Base-by-base conservation (phyloP, 176 grass and related monocot species). In the Oryza brachyantha region DNA sequence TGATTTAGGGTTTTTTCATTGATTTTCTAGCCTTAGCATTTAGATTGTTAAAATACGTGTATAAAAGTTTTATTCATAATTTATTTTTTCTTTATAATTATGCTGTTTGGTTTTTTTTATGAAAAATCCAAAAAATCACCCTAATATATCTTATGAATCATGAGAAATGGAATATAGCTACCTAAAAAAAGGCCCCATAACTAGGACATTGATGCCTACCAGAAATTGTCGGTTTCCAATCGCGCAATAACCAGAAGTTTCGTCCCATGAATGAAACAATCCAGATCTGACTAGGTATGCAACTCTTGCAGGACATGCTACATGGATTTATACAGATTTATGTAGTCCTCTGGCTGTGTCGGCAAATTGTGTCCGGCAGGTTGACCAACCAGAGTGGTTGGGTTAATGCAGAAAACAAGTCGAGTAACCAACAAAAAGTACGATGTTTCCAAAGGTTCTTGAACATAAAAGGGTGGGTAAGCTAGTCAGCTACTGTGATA, bases 161-260 rank as follows among this genome's bases (percentile, higher is more conserved):
- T n/a, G n/a, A n/a, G n/a, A n/a, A n/a, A n/a, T n/a, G n/a, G n/a
- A n/a, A n/a, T n/a, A n/a, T n/a, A n/a, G n/a, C n/a, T n/a, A n/a
- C n/a, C n/a, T n/a, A n/a, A n/a, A n/a, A n/a, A n/a, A n/a, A n/a
- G n/a, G n/a, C n/a, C n/a, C n/a, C n/a, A n/a, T n/a, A n/a, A n/a
- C n/a, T n/a, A n/a, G 60, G 70, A 21, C 37, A 75, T 22, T 10
- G 25, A 41, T 13, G 11, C 35, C 62, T 43, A 75, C 61, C 4
- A 13, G 19, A 76, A 61, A 59, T 83, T 84, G 63, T 41, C 72
- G 59, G 72, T 50, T 43, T 67, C 36, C 52, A 69, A 55, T 21
- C 17, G 61, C 17, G 61, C n/a, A 61, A 46, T 52, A 40, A 24
- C 13, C 19, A 69, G 3, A 69, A 16, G 66, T 28, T 28, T 42